A percentile compares a stretch with the other conserved stretches of the same genome.
Evolutionary conservation across 2,329 filamentous ascomycete species (phyloP).

Genomic region (Cladophialophora yegresii): DNA sequence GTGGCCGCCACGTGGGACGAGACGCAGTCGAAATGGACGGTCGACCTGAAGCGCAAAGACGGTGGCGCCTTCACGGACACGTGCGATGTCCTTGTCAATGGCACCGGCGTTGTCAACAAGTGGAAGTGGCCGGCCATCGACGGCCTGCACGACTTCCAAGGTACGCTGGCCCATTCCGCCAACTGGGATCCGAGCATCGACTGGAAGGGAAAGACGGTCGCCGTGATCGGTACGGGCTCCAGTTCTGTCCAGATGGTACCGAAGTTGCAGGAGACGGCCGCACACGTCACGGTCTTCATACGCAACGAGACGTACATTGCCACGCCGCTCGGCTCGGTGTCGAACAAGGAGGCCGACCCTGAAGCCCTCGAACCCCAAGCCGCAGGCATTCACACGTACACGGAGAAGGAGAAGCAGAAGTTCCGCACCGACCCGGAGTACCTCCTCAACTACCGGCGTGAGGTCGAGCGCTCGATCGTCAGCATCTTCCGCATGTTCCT

Average conservation of each 20-base stretch:
- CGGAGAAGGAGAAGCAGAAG: conserved; percentile 31
- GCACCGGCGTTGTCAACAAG: conserved; percentile 29
- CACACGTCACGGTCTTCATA: conserved; percentile 41
- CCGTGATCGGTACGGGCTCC: conserved; percentile 24
- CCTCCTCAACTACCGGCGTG: conserved; percentile 24
- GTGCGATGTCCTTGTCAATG: conserved; percentile 31
- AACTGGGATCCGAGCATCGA: conserved; percentile 41
- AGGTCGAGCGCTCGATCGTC: conserved; percentile 23
- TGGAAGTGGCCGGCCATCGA: conserved; percentile 46
- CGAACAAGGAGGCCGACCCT: conserved; percentile 35
- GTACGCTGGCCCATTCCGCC: conserved; percentile 41
- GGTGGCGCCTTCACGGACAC: conserved; percentile 29
- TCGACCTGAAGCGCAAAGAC: conserved; percentile 27
- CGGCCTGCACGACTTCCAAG: conserved; percentile 43
- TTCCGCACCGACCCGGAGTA: conserved; percentile 29
- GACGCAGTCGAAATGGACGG: conserved; percentile 14
- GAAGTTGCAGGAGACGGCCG: conserved; percentile 39
- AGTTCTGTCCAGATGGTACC: conserved; percentile 39
- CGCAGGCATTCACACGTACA: conserved; percentile 31
- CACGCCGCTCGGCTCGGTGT: conserved; percentile 27
- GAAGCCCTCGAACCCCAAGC: conserved; percentile 27
- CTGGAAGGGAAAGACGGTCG: conserved; percentile 31
- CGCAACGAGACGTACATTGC: conserved; percentile 40
- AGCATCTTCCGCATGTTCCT: conserved; percentile 27
- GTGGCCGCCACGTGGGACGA: conserved; percentile 23